Conservation (phyloP, 352 stramenopile species). For the Phytopythium sindhum region DNA sequence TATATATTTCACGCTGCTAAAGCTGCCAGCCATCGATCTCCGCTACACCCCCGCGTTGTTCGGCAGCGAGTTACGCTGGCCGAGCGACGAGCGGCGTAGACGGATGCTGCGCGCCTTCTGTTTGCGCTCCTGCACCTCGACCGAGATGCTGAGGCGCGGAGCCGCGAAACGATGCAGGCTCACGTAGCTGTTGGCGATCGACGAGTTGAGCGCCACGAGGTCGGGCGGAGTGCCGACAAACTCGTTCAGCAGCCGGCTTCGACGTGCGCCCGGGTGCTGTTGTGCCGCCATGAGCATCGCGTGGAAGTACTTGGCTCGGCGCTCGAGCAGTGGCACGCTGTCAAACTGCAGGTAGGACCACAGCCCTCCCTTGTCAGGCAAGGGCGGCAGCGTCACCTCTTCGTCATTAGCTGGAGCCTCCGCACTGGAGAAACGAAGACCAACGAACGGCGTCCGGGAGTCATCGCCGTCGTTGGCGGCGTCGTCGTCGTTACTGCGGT, state of each 20-base stretch:
- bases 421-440: slow-evolving; percentile 19
- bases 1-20: neutral
- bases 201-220: slow-evolving; percentile 45
- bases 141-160: slow-evolving; percentile 56
- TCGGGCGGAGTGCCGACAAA: slow-evolving; percentile 69
- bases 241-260: slow-evolving; percentile 59
- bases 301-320: slow-evolving; percentile 62
- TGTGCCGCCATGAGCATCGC: slow-evolving; percentile 61
- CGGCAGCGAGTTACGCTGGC: slow-evolving; percentile 12
- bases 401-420: slow-evolving; percentile 12
- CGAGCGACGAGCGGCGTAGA: slow-evolving; percentile 41
- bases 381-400: slow-evolving; percentile 32
- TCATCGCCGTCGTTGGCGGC: slow-evolving; percentile 17
- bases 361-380: slow-evolving; percentile 66
- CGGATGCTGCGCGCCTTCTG: slow-evolving; percentile 69
- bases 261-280: slow-evolving; percentile 33
- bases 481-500: slow-evolving; percentile 25
- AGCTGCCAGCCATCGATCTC: neutral
- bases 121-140: slow-evolving; percentile 74
- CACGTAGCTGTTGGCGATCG: slow-evolving; percentile 71
- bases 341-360: slow-evolving; percentile 75
- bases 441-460: slow-evolving; percentile 14
- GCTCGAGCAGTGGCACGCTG: slow-evolving; percentile 54
- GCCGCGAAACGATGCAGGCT: slow-evolving; percentile 75
- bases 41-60: neutral